Evolutionary conservation across 139 green algal genomes (phyloP), one percentile per base, ranked within the genome.

Genomic region (Zygnema cylindricum): DNA sequence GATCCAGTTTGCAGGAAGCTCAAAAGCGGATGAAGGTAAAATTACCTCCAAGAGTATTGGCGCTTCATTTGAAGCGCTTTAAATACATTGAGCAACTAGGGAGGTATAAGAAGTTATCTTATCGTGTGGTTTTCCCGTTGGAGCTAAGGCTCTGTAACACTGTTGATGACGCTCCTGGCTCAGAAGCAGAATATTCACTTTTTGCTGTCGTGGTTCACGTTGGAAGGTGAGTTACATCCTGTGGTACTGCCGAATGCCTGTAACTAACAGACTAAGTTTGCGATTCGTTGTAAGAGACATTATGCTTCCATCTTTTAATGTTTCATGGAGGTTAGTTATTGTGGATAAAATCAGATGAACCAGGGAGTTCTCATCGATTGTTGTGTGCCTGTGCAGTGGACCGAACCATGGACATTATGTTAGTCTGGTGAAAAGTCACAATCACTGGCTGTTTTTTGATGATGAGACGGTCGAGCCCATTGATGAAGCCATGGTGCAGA

Each of bases 331-430:
- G n/a, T n/a, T n/a, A n/a, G n/a, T n/a, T n/a, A n/a, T n/a, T n/a
- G n/a, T n/a, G n/a, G n/a, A n/a, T n/a, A n/a, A n/a, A n/a, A n/a
- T n/a, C n/a, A n/a, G n/a, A n/a, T n/a, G n/a, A n/a, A n/a, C n/a
- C n/a, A n/a, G n/a, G n/a, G n/a, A n/a, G n/a, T n/a, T n/a, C n/a
- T n/a, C n/a, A n/a, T n/a, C n/a, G n/a, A n/a, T n/a, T n/a, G n/a
- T n/a, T n/a, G n/a, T 38, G 30, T 84, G 76, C 32, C 42, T 76
- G 38, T 43, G 84, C 30, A 95, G 92, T 43, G 95, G 96, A 2
- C 95, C 95, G 11, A 98, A 99, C 90, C 97, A 99, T 90, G 97
- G 97, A 7, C 97, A 99, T 92, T 99, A 99, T 90, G 96, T 99
- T 32, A 95, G 92, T 40, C 91, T 98, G 1, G 95, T 98, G 77